Conservation (phyloP, 148 eudicot genomes). For the Amaranthus palmeri region DNA sequence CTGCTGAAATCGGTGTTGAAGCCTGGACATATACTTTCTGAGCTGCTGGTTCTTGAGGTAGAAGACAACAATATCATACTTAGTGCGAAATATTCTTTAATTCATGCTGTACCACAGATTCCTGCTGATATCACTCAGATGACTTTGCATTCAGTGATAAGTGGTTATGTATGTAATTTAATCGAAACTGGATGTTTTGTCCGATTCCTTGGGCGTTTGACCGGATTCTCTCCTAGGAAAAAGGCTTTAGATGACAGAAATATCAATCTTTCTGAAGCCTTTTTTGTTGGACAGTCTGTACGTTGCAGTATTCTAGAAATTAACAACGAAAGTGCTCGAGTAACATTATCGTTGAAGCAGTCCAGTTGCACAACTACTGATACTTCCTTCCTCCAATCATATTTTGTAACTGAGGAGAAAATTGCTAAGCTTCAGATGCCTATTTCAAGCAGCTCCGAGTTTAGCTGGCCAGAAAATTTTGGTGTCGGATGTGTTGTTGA, state of each 20-base stretch:
- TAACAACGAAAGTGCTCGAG: slow-evolving; percentile 47
- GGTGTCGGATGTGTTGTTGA: slow-evolving; percentile 50
- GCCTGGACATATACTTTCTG: slow-evolving; percentile 79
- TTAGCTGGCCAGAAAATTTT: slow-evolving; percentile 53
- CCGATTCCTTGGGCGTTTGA: slow-evolving; percentile 82
- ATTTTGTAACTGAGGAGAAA: slow-evolving; percentile 73
- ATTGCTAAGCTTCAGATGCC: slow-evolving; percentile 63
- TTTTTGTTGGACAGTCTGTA: slow-evolving; percentile 87
- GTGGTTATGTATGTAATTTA: slow-evolving; percentile 80
- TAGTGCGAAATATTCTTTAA: slow-evolving; percentile 76
- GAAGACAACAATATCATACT: slow-evolving; percentile 74
- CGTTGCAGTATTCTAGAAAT: slow-evolving; percentile 69
- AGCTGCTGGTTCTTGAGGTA: slow-evolving; percentile 78
- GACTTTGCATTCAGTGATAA: slow-evolving; percentile 51
- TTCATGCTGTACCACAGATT: slow-evolving; percentile 56
- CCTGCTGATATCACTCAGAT: slow-evolving; percentile 60
- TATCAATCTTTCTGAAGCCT: slow-evolving; percentile 52
- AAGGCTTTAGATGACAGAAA: slow-evolving; percentile 74
- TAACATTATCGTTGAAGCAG: slow-evolving; percentile 81
- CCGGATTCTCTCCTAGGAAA: slow-evolving; percentile 84
- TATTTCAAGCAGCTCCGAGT: slow-evolving; percentile 35
- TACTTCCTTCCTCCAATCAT: slow-evolving; percentile 75
- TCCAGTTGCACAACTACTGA: slow-evolving; percentile 75
- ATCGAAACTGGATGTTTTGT: slow-evolving; percentile 94
- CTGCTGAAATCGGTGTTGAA: slow-evolving; percentile 56